A percentile compares a stretch with the other conserved stretches of the same genome.
Conservation (phyloP, 371 early-diverging fungal genomes). For the Rhizopus microsporus region DNA sequence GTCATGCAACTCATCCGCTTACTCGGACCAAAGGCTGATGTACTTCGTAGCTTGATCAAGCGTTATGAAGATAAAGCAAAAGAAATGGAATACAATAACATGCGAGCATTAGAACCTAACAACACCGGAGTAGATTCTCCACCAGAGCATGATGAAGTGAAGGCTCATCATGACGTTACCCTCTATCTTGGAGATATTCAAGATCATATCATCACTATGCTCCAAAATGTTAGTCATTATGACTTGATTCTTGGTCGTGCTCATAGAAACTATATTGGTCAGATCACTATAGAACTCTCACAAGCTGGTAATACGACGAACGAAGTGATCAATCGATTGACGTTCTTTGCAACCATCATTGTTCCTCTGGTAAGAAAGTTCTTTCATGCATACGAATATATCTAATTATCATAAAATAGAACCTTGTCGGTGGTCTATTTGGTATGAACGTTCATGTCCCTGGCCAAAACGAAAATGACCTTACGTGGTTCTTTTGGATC, state of each 20-base stretch:
- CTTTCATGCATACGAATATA: background rate
- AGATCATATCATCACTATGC: constrained; percentile 95
- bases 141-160: constrained; percentile 24
- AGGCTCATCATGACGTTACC: constrained; percentile 51
- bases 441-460: constrained; percentile 89
- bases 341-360: constrained; percentile 88
- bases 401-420: constrained; percentile 42
- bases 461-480: constrained; percentile 61
- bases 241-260: constrained; percentile 89
- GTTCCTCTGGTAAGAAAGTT: constrained; percentile 59
- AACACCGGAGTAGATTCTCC: constrained; percentile 1
- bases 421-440: constrained; percentile 81
- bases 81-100: constrained; percentile 33
- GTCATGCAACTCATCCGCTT: constrained; percentile 80
- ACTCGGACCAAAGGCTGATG: constrained; percentile 81
- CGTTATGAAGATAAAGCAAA: constrained; percentile 58
- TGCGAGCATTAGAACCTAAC: constrained; percentile 4
- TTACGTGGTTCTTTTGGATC: constrained; percentile 83
- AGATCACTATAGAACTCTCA: constrained; percentile 95
- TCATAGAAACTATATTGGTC: constrained; percentile 94
- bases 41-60: constrained; percentile 70
- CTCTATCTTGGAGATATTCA: constrained; percentile 93
- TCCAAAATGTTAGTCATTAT: constrained; percentile 87
- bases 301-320: constrained; percentile 91
- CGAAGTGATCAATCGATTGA: constrained; percentile 89